Percentiles rank a stretch among this genome's conserved stretches.
These are phyloP conservation scores for Aspergillus latus DNA, from an alignment of 2,329 filamentous ascomycete species.

Conservation along the genomic window DNA sequence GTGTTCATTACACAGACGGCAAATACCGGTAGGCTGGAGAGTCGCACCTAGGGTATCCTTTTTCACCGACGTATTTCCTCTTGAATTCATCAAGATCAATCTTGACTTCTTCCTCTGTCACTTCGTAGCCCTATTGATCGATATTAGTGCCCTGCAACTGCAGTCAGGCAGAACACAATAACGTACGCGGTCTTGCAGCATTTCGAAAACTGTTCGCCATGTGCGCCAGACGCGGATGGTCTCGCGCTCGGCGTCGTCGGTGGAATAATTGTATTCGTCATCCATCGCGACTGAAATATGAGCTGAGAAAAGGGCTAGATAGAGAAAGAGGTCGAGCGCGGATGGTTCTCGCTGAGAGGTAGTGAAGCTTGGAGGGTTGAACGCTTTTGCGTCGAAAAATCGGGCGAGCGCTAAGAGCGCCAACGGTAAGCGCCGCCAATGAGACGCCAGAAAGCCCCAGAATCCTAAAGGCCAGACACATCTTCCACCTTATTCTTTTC, in stretches of 20 bases:
- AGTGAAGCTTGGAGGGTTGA: constrained; percentile 4
- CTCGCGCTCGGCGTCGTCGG: constrained; percentile 41
- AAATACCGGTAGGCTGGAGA: not conserved
- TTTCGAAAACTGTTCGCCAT: constrained; percentile 90
- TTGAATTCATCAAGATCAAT: constrained; percentile 81
- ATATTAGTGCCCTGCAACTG: constrained; percentile 10
- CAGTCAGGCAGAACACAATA: not conserved
- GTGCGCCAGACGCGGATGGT: constrained; percentile 82
- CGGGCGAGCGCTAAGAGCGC: constrained; percentile 31
- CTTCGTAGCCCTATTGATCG: constrained; percentile 77
- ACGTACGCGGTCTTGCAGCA: constrained; percentile 85
- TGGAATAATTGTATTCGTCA: constrained; percentile 37
- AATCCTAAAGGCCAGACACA: constrained; percentile 22
- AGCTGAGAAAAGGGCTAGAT: constrained; percentile 13
- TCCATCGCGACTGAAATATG: constrained; percentile 33
- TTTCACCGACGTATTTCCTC: constrained; percentile 66
- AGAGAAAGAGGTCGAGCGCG: constrained; percentile 27
- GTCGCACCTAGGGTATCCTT: constrained; percentile 73
- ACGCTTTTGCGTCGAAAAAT: constrained; percentile 29
- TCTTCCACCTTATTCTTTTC: constrained; percentile 15
- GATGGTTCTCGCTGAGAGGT: constrained; percentile 17
- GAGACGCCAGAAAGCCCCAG: constrained; percentile 13
- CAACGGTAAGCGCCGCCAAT: constrained; percentile 26
- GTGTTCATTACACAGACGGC: not conserved
- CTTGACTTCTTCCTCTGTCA: constrained; percentile 83